Evolutionary conservation across 23 red algal species (phyloP).

Genomic region (Gracilariopsis chorda): DNA sequence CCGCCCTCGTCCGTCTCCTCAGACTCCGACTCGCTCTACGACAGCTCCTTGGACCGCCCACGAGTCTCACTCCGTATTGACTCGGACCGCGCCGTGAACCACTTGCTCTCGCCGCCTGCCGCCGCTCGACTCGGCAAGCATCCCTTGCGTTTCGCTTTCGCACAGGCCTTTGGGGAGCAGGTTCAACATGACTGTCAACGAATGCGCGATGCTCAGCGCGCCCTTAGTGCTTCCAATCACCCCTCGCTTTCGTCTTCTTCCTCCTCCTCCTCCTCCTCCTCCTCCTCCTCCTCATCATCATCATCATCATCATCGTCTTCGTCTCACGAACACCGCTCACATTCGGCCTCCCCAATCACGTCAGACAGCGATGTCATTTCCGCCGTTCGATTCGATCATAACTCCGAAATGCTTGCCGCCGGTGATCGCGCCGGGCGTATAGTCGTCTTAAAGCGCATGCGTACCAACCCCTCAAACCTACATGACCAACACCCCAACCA

Average conservation of each 20-base stretch:
- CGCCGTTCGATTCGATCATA: constrained; percentile 58
- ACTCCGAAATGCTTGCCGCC: constrained; percentile 73
- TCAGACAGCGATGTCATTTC: constrained; percentile 83
- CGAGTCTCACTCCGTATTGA: not conserved
- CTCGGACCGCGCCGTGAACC: not conserved
- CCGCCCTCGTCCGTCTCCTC: no score
- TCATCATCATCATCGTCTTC: not conserved
- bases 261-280: not conserved
- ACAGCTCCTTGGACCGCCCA: not conserved
- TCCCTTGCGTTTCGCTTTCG: constrained; percentile 60
- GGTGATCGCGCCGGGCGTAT: constrained; percentile 83
- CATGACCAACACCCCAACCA: not conserved
- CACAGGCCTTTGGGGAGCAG: constrained; percentile 89
- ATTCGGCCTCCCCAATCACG: not conserved
- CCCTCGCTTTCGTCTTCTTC: not conserved
- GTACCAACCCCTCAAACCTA: not conserved
- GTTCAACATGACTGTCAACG: no score
- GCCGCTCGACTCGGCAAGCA: constrained; percentile 21
- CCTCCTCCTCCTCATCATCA: not conserved
- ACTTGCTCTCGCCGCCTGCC: not conserved
- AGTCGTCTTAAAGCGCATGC: constrained; percentile 62
- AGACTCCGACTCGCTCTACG: constrained; percentile 3
- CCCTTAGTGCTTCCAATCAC: not conserved
- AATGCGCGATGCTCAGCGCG: no score
- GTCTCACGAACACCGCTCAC: not conserved